Evolutionary conservation across 2,329 filamentous ascomycete genomes (phyloP), one percentile per base, ranked within the genome.

Genomic region (Fusarium caatingaense): DNA sequence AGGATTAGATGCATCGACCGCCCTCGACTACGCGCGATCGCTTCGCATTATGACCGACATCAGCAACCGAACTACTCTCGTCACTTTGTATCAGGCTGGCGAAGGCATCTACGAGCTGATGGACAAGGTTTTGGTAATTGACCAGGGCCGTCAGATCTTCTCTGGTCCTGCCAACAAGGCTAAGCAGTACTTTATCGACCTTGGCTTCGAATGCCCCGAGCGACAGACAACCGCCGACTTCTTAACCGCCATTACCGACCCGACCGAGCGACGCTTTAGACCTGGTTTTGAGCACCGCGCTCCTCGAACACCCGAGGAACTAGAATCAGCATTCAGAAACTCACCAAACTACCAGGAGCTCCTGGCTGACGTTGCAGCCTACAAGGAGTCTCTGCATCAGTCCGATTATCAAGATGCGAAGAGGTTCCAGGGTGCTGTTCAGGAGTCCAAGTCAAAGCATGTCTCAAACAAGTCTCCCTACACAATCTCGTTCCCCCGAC

Each of bases 51-150:
- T 94, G 88, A 94, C 93, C 6, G 91, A 94, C 66, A 87, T 94
- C 65, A 90, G 87, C 74, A 88, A 92, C 70, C 87, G 90, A 10
- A 83, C 82, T 3, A 83, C 82, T 0, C 70, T 83, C 2, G 81
- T 82, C 3, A 82, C 80, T 3, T 74, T 83, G 0, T 84, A 84
- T 53, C 81, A 83, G 64, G 80, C 79, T 0, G 80, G 82, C 9
- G 80, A 84, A 62, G 81, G 78, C 4, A 83, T 84, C 55, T 83
- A 83, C 41, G 77, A 80, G 49, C 68, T 80, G 32, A 92, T 94
- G 86, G 92, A 96, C 77, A 94, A 94, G 79, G 92, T 94, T 4
- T 78, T 94, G 53, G 88, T 94, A 21, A 92, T 95, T 56, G 91
- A 94, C 69, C 82, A 88, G 51, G 92, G 92, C 2, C 87, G 89